Conservation (phyloP, 768 basidiomycete species). For the Xerocomus potaroensis region DNA sequence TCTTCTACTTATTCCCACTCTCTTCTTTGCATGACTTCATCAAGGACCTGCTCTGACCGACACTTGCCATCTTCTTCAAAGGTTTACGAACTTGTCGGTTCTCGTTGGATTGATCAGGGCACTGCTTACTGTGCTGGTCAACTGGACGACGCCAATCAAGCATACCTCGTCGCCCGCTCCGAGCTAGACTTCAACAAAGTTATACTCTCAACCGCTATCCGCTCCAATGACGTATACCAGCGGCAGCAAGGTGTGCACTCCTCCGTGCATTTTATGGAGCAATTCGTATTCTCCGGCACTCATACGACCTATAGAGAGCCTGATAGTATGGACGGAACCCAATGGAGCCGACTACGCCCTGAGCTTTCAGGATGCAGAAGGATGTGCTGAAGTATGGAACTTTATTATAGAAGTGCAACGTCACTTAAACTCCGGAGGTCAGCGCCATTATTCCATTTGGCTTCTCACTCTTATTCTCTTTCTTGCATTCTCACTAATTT, state of each 20-base stretch:
- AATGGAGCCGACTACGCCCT: conserved; percentile 93
- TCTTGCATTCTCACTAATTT: conserved; percentile 13
- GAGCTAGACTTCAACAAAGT: conserved; percentile 69
- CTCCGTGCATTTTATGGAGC: background rate
- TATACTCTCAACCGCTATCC: conserved; percentile 76
- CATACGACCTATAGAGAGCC: conserved; percentile 61
- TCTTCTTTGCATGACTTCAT: conserved; percentile 30
- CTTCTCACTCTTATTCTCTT: conserved; percentile 8
- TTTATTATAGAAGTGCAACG: conserved; percentile 91
- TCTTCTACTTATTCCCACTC: conserved; percentile 18
- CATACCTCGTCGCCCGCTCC: conserved; percentile 77
- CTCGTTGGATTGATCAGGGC: conserved; percentile 93
- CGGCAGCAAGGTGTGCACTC: conserved; percentile 69
- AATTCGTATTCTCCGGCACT: conserved; percentile 11
- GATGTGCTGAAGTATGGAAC: conserved; percentile 95
- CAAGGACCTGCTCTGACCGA: conserved; percentile 28
- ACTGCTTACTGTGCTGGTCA: conserved; percentile 96
- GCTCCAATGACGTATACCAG: conserved; percentile 81
- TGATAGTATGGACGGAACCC: conserved; percentile 99
- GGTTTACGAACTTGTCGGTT: conserved; percentile 92
- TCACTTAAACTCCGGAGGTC: conserved; percentile 67
- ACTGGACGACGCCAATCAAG: conserved; percentile 72
- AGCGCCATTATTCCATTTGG: conserved; percentile 29
- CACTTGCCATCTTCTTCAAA: conserved; percentile 35
- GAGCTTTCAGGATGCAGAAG: conserved; percentile 94